phyloP scores from a whole-genome alignment of 257 asterid genomes.

The Cruciata laevipes region DNA sequence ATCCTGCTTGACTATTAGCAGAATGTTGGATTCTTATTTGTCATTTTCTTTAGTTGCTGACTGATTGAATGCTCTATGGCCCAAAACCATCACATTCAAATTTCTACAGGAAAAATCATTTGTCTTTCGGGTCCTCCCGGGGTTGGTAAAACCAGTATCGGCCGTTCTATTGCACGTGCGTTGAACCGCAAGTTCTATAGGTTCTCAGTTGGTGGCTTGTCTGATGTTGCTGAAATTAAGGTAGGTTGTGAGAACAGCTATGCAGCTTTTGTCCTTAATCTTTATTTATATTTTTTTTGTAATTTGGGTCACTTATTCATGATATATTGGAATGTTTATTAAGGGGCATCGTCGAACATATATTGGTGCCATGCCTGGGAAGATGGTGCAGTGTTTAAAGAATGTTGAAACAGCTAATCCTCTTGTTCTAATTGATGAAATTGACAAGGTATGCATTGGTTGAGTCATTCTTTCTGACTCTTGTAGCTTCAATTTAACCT shows the following conservation, averaged over 20 bases:
- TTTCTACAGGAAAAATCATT: conserved; percentile 73
- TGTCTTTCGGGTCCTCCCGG: conserved; percentile 99
- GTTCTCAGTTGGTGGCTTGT: conserved; percentile 98
- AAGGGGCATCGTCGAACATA: conserved; percentile 99
- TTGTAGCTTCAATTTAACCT: neutral
- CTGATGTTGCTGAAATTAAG: conserved; percentile 99
- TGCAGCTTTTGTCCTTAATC: neutral
- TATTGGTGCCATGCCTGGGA: conserved; percentile 99
- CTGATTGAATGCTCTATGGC: neutral
- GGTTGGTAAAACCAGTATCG: conserved; percentile 98
- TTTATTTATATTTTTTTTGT: neutral
- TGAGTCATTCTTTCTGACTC: neutral
- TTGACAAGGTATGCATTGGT: conserved; percentile 69
- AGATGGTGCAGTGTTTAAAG: conserved; percentile 96
- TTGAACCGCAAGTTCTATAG: conserved; percentile 95
- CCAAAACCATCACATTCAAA: conserved; percentile 4
- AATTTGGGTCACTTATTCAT: neutral
- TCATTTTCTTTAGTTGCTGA: neutral
- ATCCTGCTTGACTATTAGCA: neutral
- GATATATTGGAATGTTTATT: conserved; percentile 22
- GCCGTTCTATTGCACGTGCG: conserved; percentile 97
- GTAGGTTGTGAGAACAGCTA: conserved; percentile 26
- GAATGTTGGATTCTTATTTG: neutral
- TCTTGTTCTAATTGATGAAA: conserved; percentile 96
- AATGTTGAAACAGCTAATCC: conserved; percentile 97